Base-by-base conservation (phyloP, 2,329 filamentous ascomycete species). In the Xylariaceae sp. region DNA sequence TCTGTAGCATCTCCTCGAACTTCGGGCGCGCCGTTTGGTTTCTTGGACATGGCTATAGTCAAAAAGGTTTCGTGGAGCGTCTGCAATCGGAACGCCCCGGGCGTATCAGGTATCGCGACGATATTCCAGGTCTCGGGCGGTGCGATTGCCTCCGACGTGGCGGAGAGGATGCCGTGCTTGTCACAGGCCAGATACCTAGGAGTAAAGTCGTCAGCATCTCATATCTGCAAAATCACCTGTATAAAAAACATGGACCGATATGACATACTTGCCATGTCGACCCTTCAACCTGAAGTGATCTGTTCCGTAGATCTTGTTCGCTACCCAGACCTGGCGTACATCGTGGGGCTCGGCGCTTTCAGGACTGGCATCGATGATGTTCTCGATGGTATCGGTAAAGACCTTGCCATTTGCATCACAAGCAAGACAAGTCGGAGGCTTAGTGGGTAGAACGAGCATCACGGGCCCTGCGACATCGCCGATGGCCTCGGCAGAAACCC, bases 241-340 rank as follows among this genome's bases (percentile, higher is more conserved):
- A 34, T 2, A 50, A 39, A 9, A 9, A 10, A 4, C 9, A 2
- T 11, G 10, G 17, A 34, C 44, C 5, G 37, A 39, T n/a, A 49
- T 13, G 17, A 74, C 79, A 61, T 71, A 92, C 88, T 84, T 88
- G 63, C 92, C 92, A 74, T 97, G 90, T 68, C 93, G 89, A 0
- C 91, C 90, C 75, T 96, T 97, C 74, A 99, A 89, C 59, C 89
- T 88, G 67, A 90, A 88, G 39, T 82, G 81, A 64, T 95, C 90
- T 1, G 89, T 93, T 2, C 93, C 93, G 0, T 88, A 84, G 10
- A 97, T 87, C 65, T 83, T 84, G 67, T 89, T 96, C 61, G 90
- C 91, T 65, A 97, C 85, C 90, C 93, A 99, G 13, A 99, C 94
- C 77, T 97, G 92, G 61, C 93, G 82, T 61, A 97, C 92, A 73